phyloP scores from a whole-genome alignment of 805 yeast genomes.

The Isabelozyma pseudorhagii region DNA sequence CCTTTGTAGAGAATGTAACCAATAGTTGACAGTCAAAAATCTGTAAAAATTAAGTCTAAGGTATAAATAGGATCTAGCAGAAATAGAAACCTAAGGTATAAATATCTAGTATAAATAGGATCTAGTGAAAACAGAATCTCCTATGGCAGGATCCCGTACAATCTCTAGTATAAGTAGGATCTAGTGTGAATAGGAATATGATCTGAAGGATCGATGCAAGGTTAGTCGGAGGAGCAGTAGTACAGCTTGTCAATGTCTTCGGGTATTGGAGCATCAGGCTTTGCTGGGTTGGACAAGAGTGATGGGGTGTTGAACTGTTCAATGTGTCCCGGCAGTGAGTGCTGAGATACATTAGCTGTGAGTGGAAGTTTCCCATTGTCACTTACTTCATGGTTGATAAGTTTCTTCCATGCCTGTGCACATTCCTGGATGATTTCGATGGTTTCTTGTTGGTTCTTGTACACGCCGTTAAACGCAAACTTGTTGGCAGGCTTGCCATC shows the following conservation, averaged over 20 bases:
- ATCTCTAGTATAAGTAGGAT: no score
- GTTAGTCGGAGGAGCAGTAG: background rate
- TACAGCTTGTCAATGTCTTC: slow-evolving; percentile 2
- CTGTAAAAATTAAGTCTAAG: no score
- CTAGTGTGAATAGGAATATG: no score
- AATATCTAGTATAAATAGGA: no score
- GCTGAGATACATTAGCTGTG: slow-evolving; percentile 19
- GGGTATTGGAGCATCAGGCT: slow-evolving; percentile 11
- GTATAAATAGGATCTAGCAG: no score
- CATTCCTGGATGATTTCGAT: slow-evolving; percentile 81
- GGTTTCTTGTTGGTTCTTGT: slow-evolving; percentile 84
- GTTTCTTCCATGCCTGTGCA: slow-evolving; percentile 75
- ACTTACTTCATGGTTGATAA: slow-evolving; percentile 58
- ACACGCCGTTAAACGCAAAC: slow-evolving; percentile 95
- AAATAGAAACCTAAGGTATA: no score
- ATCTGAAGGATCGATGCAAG: background rate
- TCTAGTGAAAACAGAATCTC: no score
- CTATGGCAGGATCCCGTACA: no score
- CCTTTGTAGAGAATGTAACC: no score
- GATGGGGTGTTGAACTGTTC: slow-evolving; percentile 1
- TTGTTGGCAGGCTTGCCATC: slow-evolving; percentile 97
- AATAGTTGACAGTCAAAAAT: no score
- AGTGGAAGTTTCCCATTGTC: slow-evolving; percentile 8
- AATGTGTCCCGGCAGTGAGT: slow-evolving; percentile 6
- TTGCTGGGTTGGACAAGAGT: slow-evolving; percentile 1